These are phyloP conservation scores for Dactylis glomerata DNA, from an alignment of 176 grass and related monocot genomes.

Conservation along the genomic window DNA sequence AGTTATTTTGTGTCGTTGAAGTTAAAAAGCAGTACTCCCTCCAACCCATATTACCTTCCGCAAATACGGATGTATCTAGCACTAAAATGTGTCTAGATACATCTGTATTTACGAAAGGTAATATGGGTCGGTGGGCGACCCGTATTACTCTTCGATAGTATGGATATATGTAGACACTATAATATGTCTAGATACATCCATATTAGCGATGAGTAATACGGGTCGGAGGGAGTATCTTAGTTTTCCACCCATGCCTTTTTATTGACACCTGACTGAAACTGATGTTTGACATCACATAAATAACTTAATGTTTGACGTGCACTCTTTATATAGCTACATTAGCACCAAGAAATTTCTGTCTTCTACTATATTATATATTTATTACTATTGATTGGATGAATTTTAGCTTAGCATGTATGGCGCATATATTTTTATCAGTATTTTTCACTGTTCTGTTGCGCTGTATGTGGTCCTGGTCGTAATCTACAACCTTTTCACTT, in stretches of 20 bases:
- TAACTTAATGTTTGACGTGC: background rate
- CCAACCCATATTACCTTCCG: no score
- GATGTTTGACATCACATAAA: background rate
- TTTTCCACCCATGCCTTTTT: background rate
- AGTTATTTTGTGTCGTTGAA: background rate
- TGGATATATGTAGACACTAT: no score
- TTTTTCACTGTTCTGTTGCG: slow-evolving; percentile 9
- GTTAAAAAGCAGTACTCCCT: slow-evolving; percentile 11
- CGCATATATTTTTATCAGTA: background rate
- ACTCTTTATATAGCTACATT: background rate
- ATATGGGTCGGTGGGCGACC: no score
- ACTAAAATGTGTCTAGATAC: no score
- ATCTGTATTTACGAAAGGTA: no score
- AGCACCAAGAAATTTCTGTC: background rate
- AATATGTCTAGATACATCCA: no score
- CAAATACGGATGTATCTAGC: no score
- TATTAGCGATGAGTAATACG: no score
- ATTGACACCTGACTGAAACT: slow-evolving; percentile 6
- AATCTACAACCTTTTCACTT: background rate
- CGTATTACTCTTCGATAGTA: no score
- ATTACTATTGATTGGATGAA: background rate
- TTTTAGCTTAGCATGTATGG: background rate
- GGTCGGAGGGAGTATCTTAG: no score
- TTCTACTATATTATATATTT: background rate
- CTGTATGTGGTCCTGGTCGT: background rate